Base-by-base conservation (phyloP, 805 yeast genomes). In the Kodamaea restingae region DNA sequence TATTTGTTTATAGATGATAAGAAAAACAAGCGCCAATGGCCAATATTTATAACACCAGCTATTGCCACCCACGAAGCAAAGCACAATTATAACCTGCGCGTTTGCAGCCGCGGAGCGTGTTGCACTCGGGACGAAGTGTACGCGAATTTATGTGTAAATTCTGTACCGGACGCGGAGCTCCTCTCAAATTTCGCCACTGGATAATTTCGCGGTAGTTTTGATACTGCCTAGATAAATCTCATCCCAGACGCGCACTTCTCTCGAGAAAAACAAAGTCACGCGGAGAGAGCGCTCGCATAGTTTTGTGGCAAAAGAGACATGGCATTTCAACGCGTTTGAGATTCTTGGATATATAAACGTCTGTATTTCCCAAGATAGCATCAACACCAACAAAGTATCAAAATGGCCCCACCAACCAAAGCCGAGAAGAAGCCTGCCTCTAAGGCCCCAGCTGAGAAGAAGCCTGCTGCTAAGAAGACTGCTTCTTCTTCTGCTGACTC, bases 391-490 rank as follows among this genome's bases (percentile, higher is more conserved):
- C 15, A 32, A 21, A 30, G 17, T 27, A 12, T 5, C 6, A 27
- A 15, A 27, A 59, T 59, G 65, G 64, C 65, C 39, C 65, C 64
- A 45, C 48, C 50, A 36, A 39, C 42, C 24, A 60, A 60, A 49
- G 65, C 65, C 46, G 65, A 60, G 52, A 60, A 60, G 64, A 60
- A 60, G 55, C 65, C 65, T 32, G 65, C 65, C 43, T 58, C 65
- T 44, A 60, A 60, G 53, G 65, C 65, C 33, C 65, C 65, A 47
- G 65, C 65, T 52, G 65, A 60, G 52, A 60, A 60, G 62, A 60
- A 60, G 57, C 65, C 65, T 45, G 65, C 65, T 44, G 65, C 65
- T 43, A 55, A 55, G 54, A 59, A 57, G 60, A 58, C 57, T 54
- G 58, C 56, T 53, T 52, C 61, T 44, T 53, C 65, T 39, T 42